phyloP scores from a whole-genome alignment of 2,329 filamentous ascomycete species.

The Alternaria incomplexa region DNA sequence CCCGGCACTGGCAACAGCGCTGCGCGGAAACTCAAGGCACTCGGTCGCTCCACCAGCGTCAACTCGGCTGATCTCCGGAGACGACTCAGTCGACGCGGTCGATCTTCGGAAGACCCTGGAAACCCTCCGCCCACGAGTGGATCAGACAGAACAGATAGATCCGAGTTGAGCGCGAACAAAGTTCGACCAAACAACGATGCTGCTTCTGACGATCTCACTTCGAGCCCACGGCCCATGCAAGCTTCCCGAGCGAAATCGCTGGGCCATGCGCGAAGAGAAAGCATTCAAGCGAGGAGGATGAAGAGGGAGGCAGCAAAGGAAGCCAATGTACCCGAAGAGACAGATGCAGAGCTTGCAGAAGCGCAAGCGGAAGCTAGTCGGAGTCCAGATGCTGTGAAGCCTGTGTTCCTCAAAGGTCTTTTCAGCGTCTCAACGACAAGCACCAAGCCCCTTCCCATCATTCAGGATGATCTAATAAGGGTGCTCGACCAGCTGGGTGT shows the following conservation, averaged over 20 bases:
- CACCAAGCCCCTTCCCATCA: constrained; percentile 83
- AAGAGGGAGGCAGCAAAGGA: constrained; percentile 74
- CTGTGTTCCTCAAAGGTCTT: constrained; percentile 92
- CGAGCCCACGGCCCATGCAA: constrained; percentile 38
- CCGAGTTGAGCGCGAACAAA: constrained; percentile 58
- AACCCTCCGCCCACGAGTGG: constrained; percentile 78
- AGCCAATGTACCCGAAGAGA: constrained; percentile 87
- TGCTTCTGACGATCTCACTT: constrained; percentile 57
- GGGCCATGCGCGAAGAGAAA: constrained; percentile 86
- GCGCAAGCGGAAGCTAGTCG: constrained; percentile 59
- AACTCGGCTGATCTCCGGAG: constrained; percentile 83
- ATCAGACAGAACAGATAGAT: constrained; percentile 82
- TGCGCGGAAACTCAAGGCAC: constrained; percentile 66
- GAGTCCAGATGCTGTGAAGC: constrained; percentile 83
- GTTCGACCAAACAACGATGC: constrained; percentile 56
- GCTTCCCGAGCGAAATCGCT: constrained; percentile 77
- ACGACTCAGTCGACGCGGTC: constrained; percentile 63
- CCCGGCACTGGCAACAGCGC: constrained; percentile 64
- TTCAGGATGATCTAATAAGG: constrained; percentile 86
- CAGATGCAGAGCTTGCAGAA: constrained; percentile 74
- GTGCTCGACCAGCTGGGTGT: constrained; percentile 87
- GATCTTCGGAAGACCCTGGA: constrained; percentile 59
- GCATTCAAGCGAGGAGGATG: constrained; percentile 84
- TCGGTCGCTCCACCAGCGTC: constrained; percentile 89
- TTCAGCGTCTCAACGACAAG: constrained; percentile 98